Conservation (phyloP, 805 yeast genomes). For the Ogataea philodendri region DNA sequence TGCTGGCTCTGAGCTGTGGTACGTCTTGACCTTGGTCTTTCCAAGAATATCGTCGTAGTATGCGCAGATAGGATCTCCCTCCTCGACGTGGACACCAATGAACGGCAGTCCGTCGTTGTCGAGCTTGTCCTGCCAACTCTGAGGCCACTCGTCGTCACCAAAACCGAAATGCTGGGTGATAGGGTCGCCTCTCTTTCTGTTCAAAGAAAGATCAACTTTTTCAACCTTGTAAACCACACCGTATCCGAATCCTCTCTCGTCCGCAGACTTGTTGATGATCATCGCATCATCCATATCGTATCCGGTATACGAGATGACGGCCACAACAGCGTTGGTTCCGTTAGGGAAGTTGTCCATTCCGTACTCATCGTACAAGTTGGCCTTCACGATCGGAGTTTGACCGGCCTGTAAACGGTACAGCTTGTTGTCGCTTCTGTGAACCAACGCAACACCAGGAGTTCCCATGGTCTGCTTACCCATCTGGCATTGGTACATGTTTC, state of each 20-base stretch:
- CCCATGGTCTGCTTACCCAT: slow-evolving; percentile 99
- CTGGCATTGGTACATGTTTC: slow-evolving; percentile 99
- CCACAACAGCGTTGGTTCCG: slow-evolving; percentile 97
- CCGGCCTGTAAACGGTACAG: slow-evolving; percentile 90
- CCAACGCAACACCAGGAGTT: slow-evolving; percentile 95
- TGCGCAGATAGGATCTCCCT: slow-evolving; percentile 95
- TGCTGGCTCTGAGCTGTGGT: slow-evolving; percentile 93
- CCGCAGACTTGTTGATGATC: slow-evolving; percentile 96
- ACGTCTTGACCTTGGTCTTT: slow-evolving; percentile 86
- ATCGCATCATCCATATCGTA: slow-evolving; percentile 99
- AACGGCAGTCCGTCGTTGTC: slow-evolving; percentile 92
- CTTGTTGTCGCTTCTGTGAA: slow-evolving; percentile 92
- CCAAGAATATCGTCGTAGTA: slow-evolving; percentile 88
- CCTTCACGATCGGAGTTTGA: slow-evolving; percentile 95
- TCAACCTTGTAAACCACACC: slow-evolving; percentile 96
- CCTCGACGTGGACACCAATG: slow-evolving; percentile 83
- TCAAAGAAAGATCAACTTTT: slow-evolving; percentile 75
- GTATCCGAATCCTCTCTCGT: slow-evolving; percentile 96
- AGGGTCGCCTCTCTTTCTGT: slow-evolving; percentile 89
- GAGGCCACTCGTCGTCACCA: slow-evolving; percentile 91
- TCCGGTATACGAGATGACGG: slow-evolving; percentile 97
- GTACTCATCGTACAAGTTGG: slow-evolving; percentile 88
- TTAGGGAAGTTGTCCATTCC: slow-evolving; percentile 99
- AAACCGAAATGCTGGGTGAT: slow-evolving; percentile 92
- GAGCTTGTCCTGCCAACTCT: slow-evolving; percentile 80